Percentiles rank a stretch among this genome's conserved stretches.
Conservation (phyloP, 306 rosid genomes). For the Ammopiptanthus mongolicus region DNA sequence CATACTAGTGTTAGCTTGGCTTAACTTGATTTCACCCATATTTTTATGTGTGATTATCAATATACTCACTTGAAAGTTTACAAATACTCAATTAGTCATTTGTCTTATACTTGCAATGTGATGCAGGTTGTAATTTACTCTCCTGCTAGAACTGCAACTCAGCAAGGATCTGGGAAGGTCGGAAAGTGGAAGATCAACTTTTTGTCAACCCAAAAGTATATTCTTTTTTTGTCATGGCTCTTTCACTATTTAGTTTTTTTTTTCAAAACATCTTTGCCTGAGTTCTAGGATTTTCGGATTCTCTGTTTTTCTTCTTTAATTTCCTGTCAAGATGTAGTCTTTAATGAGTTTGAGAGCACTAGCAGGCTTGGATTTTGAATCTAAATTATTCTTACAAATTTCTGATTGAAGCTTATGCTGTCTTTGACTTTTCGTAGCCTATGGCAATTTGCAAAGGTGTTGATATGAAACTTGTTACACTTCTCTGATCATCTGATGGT, state of each 20-base stretch:
- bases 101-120: slow-evolving; percentile 2
- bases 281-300: background rate
- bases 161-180: slow-evolving; percentile 97
- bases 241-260: background rate
- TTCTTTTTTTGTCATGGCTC: background rate
- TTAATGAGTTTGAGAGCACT: background rate
- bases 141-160: slow-evolving; percentile 94
- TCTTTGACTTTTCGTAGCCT: background rate
- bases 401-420: background rate
- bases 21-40: background rate
- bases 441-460: background rate
- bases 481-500: background rate
- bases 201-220: slow-evolving; percentile 86
- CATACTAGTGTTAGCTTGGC: background rate
- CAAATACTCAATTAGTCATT: slow-evolving; percentile 3
- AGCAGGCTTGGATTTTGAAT: background rate
- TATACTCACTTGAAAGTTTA: background rate
- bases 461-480: background rate
- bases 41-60: background rate
- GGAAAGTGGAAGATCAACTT: slow-evolving; percentile 97
- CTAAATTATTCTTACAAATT: background rate
- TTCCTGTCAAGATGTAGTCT: background rate
- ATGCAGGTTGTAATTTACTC: slow-evolving; percentile 86
- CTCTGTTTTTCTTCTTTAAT: background rate
- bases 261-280: background rate